These are phyloP conservation scores for Colletotrichum melonis DNA, from an alignment of 2,329 filamentous ascomycete species.

Conservation along the genomic window DNA sequence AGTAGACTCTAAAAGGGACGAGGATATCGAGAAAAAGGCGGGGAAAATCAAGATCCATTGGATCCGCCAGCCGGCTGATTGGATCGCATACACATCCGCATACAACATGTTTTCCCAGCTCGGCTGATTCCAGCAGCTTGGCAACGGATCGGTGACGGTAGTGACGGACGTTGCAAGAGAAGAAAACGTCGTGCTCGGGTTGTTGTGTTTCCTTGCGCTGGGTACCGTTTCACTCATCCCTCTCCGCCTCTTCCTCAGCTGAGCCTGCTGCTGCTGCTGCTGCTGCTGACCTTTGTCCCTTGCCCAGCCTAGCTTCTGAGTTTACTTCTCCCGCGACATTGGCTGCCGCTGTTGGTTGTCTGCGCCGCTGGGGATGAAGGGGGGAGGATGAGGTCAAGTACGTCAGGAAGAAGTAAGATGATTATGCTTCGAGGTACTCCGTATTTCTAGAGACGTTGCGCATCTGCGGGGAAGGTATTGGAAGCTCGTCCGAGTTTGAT, in stretches of 20 bases:
- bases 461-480: too few relatives aligned
- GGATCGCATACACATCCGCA: slow-evolving; percentile 7
- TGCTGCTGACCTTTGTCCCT: neutral
- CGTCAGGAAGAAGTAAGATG: neutral
- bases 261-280: neutral
- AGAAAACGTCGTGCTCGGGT: neutral
- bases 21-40: neutral
- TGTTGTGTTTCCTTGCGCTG: neutral
- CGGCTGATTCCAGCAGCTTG: slow-evolving; percentile 11
- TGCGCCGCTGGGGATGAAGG: neutral
- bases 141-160: neutral
- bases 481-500: too few relatives aligned
- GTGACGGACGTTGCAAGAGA: neutral
- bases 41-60: neutral
- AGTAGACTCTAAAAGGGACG: neutral
- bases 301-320: neutral
- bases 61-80: slow-evolving; percentile 19
- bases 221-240: neutral
- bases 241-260: neutral
- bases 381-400: neutral
- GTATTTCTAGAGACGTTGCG: too few relatives aligned
- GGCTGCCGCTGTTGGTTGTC: neutral
- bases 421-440: too few relatives aligned
- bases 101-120: neutral
- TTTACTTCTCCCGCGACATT: too few relatives aligned